Conservation (phyloP, 1,284 basidiomycete genomes). For the Rugosomyces carneus region DNA sequence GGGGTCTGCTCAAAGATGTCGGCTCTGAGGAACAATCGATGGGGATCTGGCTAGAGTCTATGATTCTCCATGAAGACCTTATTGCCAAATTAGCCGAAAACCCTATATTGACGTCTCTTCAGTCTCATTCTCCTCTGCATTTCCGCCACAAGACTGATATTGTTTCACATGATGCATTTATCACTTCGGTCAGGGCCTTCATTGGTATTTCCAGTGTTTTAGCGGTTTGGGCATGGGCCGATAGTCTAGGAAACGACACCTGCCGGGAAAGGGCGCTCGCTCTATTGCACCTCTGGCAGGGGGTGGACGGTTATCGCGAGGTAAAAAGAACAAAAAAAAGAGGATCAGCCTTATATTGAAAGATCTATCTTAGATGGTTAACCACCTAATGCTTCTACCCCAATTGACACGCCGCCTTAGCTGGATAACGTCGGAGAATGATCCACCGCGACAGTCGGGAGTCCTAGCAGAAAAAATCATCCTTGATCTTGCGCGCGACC, state of each 20-base stretch:
- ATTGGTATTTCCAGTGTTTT: constrained; percentile 62
- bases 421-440: constrained; percentile 53
- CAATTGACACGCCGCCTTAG: constrained; percentile 59
- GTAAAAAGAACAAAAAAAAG: constrained; percentile 27
- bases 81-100: constrained; percentile 39
- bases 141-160: constrained; percentile 22
- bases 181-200: constrained; percentile 56
- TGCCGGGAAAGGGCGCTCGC: constrained; percentile 59
- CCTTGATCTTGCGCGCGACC: constrained; percentile 51
- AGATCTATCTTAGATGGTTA: constrained; percentile 49
- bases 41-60: constrained; percentile 64
- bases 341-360: background rate
- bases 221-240: constrained; percentile 75
- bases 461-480: constrained; percentile 65
- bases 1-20: constrained; percentile 49
- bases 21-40: constrained; percentile 58
- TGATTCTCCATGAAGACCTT: constrained; percentile 52
- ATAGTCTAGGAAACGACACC: constrained; percentile 59
- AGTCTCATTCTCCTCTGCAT: constrained; percentile 30
- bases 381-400: constrained; percentile 55
- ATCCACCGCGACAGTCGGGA: constrained; percentile 53
- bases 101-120: constrained; percentile 29
- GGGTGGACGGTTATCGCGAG: constrained; percentile 56
- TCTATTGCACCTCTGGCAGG: constrained; percentile 66
- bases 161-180: constrained; percentile 51